Conservation (phyloP, 345 rosid genomes). For the Brassica juncea region DNA sequence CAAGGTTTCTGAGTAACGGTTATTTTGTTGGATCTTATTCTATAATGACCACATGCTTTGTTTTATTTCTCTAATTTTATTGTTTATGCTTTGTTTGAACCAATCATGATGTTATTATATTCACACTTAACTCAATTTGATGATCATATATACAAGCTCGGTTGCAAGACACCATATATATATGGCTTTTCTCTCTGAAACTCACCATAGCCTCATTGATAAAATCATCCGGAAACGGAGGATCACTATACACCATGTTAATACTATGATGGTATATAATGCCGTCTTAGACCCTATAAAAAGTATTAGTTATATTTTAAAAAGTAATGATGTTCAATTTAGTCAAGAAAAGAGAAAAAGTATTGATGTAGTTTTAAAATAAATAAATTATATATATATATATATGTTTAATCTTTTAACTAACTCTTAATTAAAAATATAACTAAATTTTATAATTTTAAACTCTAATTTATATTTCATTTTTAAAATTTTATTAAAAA, state of each 20-base stretch:
- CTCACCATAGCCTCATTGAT: not conserved
- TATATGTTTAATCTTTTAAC: no score
- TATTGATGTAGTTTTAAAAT: not conserved
- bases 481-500: no score
- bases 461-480: no score
- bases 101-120: conserved; percentile 7
- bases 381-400: no score
- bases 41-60: conserved; percentile 33
- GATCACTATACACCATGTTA: not conserved
- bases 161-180: not conserved
- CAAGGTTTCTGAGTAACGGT: conserved; percentile 37
- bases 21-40: conserved; percentile 29
- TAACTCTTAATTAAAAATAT: no score
- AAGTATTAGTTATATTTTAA: no score
- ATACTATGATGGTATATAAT: not conserved
- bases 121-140: not conserved
- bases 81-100: conserved; percentile 24
- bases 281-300: not conserved
- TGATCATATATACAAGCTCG: not conserved
- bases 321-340: not conserved
- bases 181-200: not conserved
- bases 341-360: no score
- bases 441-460: no score
- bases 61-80: conserved; percentile 5
- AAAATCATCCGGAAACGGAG: not conserved